A percentile compares a stretch with the other conserved stretches of the same genome.
Evolutionary conservation across 352 stramenopile genomes (phyloP).

Genomic region (Phytopythium vexans): DNA sequence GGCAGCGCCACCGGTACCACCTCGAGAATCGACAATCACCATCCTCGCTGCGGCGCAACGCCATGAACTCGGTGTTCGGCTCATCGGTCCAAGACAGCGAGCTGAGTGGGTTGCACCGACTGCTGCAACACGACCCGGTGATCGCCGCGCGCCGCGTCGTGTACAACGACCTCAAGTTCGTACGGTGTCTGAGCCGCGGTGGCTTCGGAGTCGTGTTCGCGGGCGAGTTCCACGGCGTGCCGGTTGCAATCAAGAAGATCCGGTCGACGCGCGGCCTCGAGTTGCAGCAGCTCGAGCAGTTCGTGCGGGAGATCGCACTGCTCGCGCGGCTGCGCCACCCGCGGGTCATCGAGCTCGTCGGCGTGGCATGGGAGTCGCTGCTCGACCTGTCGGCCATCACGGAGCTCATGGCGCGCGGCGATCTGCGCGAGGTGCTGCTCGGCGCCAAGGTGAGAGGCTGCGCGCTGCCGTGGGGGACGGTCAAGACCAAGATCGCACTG

Average conservation of each 20-base stretch:
- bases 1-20: conserved; percentile 15
- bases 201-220: conserved; percentile 43
- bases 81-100: not conserved
- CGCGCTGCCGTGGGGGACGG: conserved; percentile 22
- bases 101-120: not conserved
- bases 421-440: conserved; percentile 42
- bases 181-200: conserved; percentile 27
- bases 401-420: conserved; percentile 53
- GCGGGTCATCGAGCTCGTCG: conserved; percentile 44
- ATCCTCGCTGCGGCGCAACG: no score
- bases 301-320: conserved; percentile 39
- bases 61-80: no score
- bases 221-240: conserved; percentile 22
- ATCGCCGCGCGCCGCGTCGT: conserved; percentile 34
- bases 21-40: not conserved
- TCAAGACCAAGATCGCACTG: conserved; percentile 42
- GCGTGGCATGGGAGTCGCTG: conserved; percentile 37
- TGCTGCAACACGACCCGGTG: conserved; percentile 25
- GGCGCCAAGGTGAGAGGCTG: conserved; percentile 11
- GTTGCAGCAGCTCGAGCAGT: conserved; percentile 24
- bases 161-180: conserved; percentile 38
- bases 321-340: conserved; percentile 33
- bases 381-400: conserved; percentile 36
- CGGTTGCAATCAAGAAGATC: conserved; percentile 47
- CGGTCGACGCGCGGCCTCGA: conserved; percentile 15